Evolutionary conservation across 2,329 filamentous ascomycete genomes (phyloP).

Genomic region (Trichoderma oligosporum): DNA sequence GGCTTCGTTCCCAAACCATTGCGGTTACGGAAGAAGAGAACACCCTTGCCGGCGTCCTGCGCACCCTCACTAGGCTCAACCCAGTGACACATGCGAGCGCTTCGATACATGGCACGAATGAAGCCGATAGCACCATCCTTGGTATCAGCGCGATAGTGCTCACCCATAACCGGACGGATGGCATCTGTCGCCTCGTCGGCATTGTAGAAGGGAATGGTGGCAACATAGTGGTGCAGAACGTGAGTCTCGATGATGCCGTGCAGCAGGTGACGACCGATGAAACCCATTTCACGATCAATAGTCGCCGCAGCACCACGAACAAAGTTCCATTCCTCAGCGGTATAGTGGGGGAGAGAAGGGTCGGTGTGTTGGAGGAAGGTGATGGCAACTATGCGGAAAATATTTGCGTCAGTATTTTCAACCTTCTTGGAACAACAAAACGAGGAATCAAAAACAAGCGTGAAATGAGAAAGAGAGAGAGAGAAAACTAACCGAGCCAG

Average conservation of each 20-base stretch:
- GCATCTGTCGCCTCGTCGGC: constrained; percentile 92
- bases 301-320: constrained; percentile 90
- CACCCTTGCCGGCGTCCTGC: constrained; percentile 73
- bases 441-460: neutral
- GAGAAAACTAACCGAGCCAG: constrained; percentile 79
- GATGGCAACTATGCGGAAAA: constrained; percentile 74
- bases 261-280: constrained; percentile 83
- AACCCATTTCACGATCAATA: constrained; percentile 95
- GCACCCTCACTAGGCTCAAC: constrained; percentile 87
- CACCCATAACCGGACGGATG: constrained; percentile 92
- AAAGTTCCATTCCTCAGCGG: constrained; percentile 82
- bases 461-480: no score
- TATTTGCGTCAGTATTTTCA: constrained; percentile 24
- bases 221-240: constrained; percentile 96
- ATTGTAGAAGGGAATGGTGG: constrained; percentile 93
- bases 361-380: constrained; percentile 98
- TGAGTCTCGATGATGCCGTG: constrained; percentile 98
- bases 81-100: constrained; percentile 88
- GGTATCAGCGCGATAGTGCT: constrained; percentile 85
- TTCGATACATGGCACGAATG: constrained; percentile 75
- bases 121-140: constrained; percentile 77
- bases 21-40: constrained; percentile 92
- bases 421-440: neutral
- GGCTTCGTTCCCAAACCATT: constrained; percentile 72
- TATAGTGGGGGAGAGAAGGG: constrained; percentile 89